Evolutionary conservation across 441 rosid species (phyloP).

Genomic region (Erodium texanum): DNA sequence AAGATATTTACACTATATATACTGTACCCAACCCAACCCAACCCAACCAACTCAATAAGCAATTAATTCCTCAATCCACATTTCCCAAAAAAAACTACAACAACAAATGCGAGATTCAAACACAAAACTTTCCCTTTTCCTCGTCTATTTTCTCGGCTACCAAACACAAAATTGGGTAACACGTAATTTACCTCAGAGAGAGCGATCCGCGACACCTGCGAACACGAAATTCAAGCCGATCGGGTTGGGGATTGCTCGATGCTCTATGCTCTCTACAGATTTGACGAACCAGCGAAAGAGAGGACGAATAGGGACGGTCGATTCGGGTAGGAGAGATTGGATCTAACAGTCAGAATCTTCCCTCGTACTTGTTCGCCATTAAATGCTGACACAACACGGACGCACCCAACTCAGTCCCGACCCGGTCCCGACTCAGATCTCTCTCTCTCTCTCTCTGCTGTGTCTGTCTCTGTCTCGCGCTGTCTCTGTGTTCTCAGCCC

Average conservation of each 20-base stretch:
- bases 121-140: neutral
- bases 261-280: neutral
- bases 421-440: slow-evolving; percentile 15
- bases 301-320: slow-evolving; percentile 23
- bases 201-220: too few species aligned
- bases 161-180: neutral
- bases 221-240: slow-evolving; percentile 23
- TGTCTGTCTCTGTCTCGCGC: neutral
- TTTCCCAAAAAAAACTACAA: neutral
- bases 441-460: too few species aligned
- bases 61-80: neutral
- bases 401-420: slow-evolving; percentile 10
- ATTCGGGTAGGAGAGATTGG: slow-evolving; percentile 12
- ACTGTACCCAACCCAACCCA: too few species aligned
- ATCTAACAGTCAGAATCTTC: slow-evolving; percentile 35
- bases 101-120: neutral
- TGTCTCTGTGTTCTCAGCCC: slow-evolving; percentile 8
- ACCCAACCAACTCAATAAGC: too few species aligned
- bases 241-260: slow-evolving; percentile 13
- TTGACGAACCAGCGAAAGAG: slow-evolving; percentile 4
- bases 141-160: neutral
- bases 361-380: slow-evolving; percentile 15
- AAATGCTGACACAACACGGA: slow-evolving; percentile 23
- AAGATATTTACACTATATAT: too few species aligned
- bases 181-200: slow-evolving; percentile 17